Evolutionary conservation across 371 early-diverging fungal genomes (phyloP).

Genomic region (Actinomortierella ambigua): DNA sequence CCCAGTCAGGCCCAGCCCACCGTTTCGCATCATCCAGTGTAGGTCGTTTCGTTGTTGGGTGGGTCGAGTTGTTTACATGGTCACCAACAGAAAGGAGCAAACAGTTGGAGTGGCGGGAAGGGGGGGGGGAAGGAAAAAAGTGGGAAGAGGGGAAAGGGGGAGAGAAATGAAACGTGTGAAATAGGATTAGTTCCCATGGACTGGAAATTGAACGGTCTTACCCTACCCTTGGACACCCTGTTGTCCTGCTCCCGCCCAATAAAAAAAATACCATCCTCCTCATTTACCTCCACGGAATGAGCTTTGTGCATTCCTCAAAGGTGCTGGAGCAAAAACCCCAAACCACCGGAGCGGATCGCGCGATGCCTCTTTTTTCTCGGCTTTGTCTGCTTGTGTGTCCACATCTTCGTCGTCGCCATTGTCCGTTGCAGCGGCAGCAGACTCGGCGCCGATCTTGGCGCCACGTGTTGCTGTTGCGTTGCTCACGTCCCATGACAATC

Average conservation of each 20-base stretch:
- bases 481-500: neutral
- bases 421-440: neutral
- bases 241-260: no score
- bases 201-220: no score
- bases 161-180: neutral
- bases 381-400: neutral
- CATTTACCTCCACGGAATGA: conserved; percentile 30
- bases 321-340: conserved; percentile 39
- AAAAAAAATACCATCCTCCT: no score
- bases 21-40: no score
- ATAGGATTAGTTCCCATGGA: no score
- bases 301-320: conserved; percentile 33
- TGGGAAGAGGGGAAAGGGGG: neutral
- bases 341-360: conserved; percentile 43
- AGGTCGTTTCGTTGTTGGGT: no score
- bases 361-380: conserved; percentile 33
- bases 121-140: neutral
- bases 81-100: no score
- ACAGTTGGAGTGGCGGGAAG: neutral
- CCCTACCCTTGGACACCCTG: no score
- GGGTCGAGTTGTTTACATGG: no score
- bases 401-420: neutral
- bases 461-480: no score
- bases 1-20: no score
- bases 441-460: neutral